These are phyloP conservation scores for Plasmodium vivax DNA, from an alignment of 169 alveolate species.

Conservation along the genomic window DNA sequence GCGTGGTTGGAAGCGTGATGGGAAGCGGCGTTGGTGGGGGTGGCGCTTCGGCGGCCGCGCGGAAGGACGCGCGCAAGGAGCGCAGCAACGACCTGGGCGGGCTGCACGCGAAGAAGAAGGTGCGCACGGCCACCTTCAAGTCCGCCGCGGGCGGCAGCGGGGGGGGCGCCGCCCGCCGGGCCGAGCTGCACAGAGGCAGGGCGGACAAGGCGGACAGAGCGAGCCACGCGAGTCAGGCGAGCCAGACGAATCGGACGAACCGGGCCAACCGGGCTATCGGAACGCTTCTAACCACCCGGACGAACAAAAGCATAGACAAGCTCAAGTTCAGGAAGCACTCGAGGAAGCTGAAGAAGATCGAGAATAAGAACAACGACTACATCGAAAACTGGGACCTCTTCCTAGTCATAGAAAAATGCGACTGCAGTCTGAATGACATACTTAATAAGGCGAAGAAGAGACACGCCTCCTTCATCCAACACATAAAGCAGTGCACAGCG, in stretches of 20 bases:
- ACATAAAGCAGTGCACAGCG: conserved; percentile 32
- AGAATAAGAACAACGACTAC: conserved; percentile 36
- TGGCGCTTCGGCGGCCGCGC: background rate
- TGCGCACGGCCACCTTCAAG: background rate
- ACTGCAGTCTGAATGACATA: conserved; percentile 51
- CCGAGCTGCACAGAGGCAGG: background rate
- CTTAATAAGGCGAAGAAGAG: conserved; percentile 29
- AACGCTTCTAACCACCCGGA: too few species aligned
- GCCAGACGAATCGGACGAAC: too few species aligned
- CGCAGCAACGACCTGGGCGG: background rate
- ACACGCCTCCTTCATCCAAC: conserved; percentile 19
- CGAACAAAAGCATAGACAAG: conserved; percentile 26
- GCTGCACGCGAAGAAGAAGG: background rate
- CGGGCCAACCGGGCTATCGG: too few species aligned
- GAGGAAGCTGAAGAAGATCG: conserved; percentile 40
- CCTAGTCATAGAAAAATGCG: conserved; percentile 72
- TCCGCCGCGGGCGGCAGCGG: background rate
- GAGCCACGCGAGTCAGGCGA: too few species aligned
- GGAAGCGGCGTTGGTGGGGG: background rate
- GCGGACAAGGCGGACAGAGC: too few species aligned
- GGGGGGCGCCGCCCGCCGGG: background rate
- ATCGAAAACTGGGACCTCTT: conserved; percentile 67
- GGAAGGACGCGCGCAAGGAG: background rate
- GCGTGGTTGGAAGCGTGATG: too few species aligned
- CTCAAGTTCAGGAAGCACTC: conserved; percentile 44